Evolutionary conservation across 1,139 yeast species (phyloP).

Genomic region (Lodderomyces metapsilosis): DNA sequence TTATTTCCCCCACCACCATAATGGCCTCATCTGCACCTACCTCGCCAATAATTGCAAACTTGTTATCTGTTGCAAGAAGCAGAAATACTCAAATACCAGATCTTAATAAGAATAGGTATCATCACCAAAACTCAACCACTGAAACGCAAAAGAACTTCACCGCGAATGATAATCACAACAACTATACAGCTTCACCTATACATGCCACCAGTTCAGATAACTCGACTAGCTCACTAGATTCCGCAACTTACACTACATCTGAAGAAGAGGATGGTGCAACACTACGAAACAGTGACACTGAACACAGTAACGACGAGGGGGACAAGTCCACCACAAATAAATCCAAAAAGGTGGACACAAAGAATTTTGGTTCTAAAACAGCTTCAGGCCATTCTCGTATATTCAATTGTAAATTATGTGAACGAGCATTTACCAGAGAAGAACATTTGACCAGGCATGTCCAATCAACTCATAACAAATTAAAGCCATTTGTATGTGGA

Average conservation of each 20-base stretch:
- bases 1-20: too few species aligned
- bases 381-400: slow-evolving; percentile 46
- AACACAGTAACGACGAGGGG: not conserved
- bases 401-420: slow-evolving; percentile 42
- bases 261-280: not conserved
- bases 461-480: slow-evolving; percentile 44
- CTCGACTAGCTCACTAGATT: slow-evolving; percentile 1
- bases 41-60: slow-evolving; percentile 1
- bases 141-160: too few species aligned
- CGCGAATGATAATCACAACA: too few species aligned
- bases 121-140: not conserved
- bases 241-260: not conserved
- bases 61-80: not conserved
- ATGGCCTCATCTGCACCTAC: slow-evolving; percentile 1
- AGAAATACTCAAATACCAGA: too few species aligned
- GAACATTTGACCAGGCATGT: slow-evolving; percentile 49
- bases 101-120: too few species aligned
- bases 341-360: not conserved
- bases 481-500: slow-evolving; percentile 71
- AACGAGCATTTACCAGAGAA: slow-evolving; percentile 48
- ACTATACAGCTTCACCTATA: slow-evolving; percentile 1
- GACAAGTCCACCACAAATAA: not conserved
- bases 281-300: not conserved
- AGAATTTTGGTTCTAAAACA: slow-evolving; percentile 41
- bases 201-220: not conserved